Evolutionary conservation across 1,139 yeast species (phyloP).

Genomic region (Candida labiduridarum): DNA sequence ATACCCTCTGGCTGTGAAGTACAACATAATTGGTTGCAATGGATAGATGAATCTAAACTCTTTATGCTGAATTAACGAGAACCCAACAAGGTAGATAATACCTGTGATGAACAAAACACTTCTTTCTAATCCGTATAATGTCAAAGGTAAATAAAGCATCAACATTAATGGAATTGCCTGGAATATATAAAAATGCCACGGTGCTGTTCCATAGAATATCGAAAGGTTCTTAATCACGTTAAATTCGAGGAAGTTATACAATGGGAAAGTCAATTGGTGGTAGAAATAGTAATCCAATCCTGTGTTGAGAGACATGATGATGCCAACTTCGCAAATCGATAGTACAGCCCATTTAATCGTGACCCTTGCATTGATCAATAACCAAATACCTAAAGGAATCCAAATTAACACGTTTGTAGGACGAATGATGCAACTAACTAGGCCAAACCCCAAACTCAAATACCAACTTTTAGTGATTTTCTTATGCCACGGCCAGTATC

Average conservation of each 20-base stretch:
- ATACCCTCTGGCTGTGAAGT: slow-evolving; percentile 16
- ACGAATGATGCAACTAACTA: slow-evolving; percentile 64
- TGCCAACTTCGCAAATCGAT: slow-evolving; percentile 18
- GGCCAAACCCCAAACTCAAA: slow-evolving; percentile 46
- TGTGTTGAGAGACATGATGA: slow-evolving; percentile 36
- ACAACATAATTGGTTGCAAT: slow-evolving; percentile 62
- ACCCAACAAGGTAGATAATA: slow-evolving; percentile 61
- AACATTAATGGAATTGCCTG: slow-evolving; percentile 83
- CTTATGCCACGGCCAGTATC: slow-evolving; percentile 70
- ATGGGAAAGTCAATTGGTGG: slow-evolving; percentile 59
- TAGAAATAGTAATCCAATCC: slow-evolving; percentile 65
- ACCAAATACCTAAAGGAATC: slow-evolving; percentile 55
- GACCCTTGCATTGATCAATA: slow-evolving; percentile 8
- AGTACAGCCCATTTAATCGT: slow-evolving; percentile 15
- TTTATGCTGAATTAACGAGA: slow-evolving; percentile 76
- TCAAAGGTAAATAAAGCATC: slow-evolving; percentile 66
- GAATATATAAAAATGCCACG: slow-evolving; percentile 80
- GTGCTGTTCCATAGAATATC: slow-evolving; percentile 81
- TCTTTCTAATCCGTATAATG: slow-evolving; percentile 44
- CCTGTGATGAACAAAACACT: slow-evolving; percentile 76
- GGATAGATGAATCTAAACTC: slow-evolving; percentile 93
- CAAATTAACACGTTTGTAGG: slow-evolving; percentile 85
- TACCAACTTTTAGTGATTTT: slow-evolving; percentile 18
- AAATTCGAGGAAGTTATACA: slow-evolving; percentile 70
- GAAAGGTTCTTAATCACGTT: slow-evolving; percentile 76